These are phyloP conservation scores for Acacia concinna DNA, from an alignment of 331 rosid genomes.

Conservation along the genomic window DNA sequence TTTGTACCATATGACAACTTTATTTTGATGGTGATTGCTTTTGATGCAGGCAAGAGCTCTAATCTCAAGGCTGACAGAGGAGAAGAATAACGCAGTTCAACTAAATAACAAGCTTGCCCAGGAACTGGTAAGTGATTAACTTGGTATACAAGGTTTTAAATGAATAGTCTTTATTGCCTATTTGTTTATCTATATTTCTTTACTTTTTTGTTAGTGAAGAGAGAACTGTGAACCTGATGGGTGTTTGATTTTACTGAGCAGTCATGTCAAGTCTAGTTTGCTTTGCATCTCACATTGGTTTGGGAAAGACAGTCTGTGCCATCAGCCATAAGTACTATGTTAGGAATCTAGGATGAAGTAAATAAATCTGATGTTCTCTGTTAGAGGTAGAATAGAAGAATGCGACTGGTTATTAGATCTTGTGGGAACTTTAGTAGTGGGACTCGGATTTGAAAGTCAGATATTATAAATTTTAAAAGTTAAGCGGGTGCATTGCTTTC, in stretches of 20 bases:
- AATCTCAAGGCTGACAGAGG: constrained; percentile 70
- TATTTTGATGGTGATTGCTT: constrained; percentile 25
- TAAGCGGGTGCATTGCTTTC: background rate
- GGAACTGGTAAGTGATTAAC: constrained; percentile 72
- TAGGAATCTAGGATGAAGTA: constrained; percentile 9
- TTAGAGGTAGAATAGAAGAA: constrained; percentile 15
- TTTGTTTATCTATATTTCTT: constrained; percentile 13
- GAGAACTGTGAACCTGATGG: background rate
- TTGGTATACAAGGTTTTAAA: background rate
- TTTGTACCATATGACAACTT: constrained; percentile 14
- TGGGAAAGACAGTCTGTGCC: background rate
- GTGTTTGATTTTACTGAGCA: background rate
- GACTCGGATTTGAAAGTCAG: background rate
- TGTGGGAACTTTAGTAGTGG: background rate
- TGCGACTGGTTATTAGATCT: background rate
- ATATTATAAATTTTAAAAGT: background rate
- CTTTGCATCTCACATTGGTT: background rate
- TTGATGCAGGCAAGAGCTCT: constrained; percentile 70
- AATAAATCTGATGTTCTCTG: constrained; percentile 6
- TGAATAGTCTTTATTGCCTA: background rate
- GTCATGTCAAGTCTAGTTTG: background rate
- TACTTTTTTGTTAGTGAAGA: constrained; percentile 6
- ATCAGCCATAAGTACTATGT: background rate
- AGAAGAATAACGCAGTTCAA: constrained; percentile 68
- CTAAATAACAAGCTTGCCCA: constrained; percentile 75